Evolutionary conservation across 257 asterid genomes (phyloP).

Genomic region (Osmanthus fragrans): DNA sequence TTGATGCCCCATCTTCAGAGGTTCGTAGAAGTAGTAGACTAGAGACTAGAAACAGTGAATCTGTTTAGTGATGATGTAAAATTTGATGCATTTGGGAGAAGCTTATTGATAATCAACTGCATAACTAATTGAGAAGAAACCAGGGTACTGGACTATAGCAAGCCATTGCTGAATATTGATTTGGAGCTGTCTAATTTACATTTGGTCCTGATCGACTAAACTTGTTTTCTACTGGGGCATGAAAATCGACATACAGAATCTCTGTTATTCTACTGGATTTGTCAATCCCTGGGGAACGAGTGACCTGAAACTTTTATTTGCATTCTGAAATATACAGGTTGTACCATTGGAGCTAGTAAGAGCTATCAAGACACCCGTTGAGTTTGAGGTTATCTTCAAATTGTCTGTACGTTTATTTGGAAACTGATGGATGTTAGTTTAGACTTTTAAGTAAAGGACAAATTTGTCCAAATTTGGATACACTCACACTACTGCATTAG

Average conservation of each 20-base stretch:
- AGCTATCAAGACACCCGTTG: not conserved
- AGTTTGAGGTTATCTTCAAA: not conserved
- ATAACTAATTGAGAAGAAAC: not conserved
- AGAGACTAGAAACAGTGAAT: slow-evolving; percentile 28
- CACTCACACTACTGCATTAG: not conserved
- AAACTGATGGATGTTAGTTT: not conserved
- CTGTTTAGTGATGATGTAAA: slow-evolving; percentile 24
- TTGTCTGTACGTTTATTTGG: not conserved
- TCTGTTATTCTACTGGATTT: not conserved
- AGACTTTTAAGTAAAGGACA: not conserved
- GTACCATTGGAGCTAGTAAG: slow-evolving; percentile 7
- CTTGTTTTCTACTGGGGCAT: not conserved
- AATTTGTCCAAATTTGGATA: not conserved
- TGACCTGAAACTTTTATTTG: not conserved
- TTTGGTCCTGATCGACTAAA: not conserved
- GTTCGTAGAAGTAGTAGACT: slow-evolving; percentile 37
- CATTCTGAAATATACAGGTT: not conserved
- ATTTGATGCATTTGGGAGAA: not conserved
- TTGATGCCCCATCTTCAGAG: slow-evolving; percentile 26
- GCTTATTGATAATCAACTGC: not conserved
- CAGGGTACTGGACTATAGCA: not conserved
- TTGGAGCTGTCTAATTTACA: not conserved
- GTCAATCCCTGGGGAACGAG: not conserved
- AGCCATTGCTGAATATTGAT: not conserved
- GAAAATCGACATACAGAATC: not conserved